Base-by-base conservation (phyloP, 106 monocot species). In the Agapanthus africanus region DNA sequence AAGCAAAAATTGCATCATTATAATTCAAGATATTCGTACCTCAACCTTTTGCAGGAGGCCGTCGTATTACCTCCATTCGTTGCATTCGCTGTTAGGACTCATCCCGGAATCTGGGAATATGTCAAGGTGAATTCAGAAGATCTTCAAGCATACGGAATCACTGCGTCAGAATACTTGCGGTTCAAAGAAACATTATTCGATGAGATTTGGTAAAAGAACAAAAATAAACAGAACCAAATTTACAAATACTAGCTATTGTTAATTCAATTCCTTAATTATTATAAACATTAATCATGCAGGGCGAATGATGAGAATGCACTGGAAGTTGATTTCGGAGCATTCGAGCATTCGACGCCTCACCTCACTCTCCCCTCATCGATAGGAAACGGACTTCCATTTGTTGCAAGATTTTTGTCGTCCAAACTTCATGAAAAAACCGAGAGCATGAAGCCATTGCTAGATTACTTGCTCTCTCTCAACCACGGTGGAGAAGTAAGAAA, bases 81-180 rank as follows among this genome's bases (percentile, higher is more conserved):
- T 1, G 91, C 84, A 11, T 86, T 95, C 40, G 91, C 91, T 0
- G 88, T 91, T n/a, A 73, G 95, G 67, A 77, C 84, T 6, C 70
- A 88, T 59, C 95, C 95, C 4, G 95, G 95, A 40, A 82, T 95
- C 28, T 95, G 95, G 95, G 95, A 95, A 80, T 88, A 70, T 49
- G 84, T 95, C 52, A 95, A 86, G 71, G 86, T 91, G 26, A 74
- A 91, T 22, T 75, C 95, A 15, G 76, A 79, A 3, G 80, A 95
- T 80, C 80, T 95, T 30, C n/a, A 71, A 11, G 91, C 88, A 0
- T 78, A 95, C 3, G 95, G 79, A 15, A 86, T 95, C 59, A 80
- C 91, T 10, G 39, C 84, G 52, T 68, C 79, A 0, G 91, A 95
- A 6, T 95, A 84, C 70, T 57, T 95, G 23, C 91, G 89, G 78